A percentile compares a stretch with the other conserved stretches of the same genome.
Conservation (phyloP, 1,139 yeast genomes). For the Pichia inconspicua region DNA sequence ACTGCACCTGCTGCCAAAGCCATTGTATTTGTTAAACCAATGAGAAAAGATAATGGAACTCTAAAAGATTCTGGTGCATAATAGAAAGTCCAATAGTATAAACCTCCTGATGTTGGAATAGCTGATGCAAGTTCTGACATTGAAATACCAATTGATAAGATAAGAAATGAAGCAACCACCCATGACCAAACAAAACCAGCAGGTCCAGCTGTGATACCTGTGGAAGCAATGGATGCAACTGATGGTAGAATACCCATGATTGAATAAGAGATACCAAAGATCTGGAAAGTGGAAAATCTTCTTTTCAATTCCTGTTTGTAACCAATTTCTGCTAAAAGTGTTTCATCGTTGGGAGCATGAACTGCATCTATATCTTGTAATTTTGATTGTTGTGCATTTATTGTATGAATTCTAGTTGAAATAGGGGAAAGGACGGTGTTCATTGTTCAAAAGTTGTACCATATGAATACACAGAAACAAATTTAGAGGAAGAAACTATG, state of each 20-base stretch:
- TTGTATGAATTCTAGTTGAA: slow-evolving; percentile 13
- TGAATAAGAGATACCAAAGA: slow-evolving; percentile 46
- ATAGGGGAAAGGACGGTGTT: slow-evolving; percentile 8
- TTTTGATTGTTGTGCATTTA: slow-evolving; percentile 16
- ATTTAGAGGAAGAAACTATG: background rate
- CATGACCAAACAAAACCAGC: slow-evolving; percentile 63
- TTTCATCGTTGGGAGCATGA: slow-evolving; percentile 30
- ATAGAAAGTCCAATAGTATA: slow-evolving; percentile 49
- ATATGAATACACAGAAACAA: too few relatives aligned
- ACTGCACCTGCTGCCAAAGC: slow-evolving; percentile 54
- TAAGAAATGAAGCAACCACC: slow-evolving; percentile 45
- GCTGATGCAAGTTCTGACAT: slow-evolving; percentile 59
- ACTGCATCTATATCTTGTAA: slow-evolving; percentile 23
- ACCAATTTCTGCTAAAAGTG: slow-evolving; percentile 40
- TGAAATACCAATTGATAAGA: slow-evolving; percentile 42
- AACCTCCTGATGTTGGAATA: slow-evolving; percentile 66
- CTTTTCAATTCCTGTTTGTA: slow-evolving; percentile 45
- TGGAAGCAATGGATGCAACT: slow-evolving; percentile 33
- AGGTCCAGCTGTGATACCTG: slow-evolving; percentile 43
- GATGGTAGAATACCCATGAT: slow-evolving; percentile 49
- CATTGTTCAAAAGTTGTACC: background rate
- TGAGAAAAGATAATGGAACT: slow-evolving; percentile 42
- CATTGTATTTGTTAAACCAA: slow-evolving; percentile 52
- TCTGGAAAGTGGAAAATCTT: slow-evolving; percentile 41
- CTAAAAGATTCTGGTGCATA: slow-evolving; percentile 41